Conservation (phyloP, 768 basidiomycete genomes). For the Mycena olivaceomarginata region DNA sequence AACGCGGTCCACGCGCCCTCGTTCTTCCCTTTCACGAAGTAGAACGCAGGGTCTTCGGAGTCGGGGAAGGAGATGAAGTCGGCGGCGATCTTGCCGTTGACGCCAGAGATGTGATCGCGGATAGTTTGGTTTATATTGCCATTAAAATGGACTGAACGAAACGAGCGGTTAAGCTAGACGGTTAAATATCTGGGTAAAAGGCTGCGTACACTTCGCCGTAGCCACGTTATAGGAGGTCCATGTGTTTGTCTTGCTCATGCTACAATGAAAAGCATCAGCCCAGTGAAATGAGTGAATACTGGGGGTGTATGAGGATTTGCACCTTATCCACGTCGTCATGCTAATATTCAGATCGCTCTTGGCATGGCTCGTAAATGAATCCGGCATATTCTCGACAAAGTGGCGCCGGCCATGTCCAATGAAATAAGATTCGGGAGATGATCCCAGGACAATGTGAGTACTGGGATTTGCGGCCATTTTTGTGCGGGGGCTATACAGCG, state of each 20-base stretch:
- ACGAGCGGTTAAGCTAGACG: too few species aligned
- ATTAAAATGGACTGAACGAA: slow-evolving; percentile 33
- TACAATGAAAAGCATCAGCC: not conserved
- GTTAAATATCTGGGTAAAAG: too few species aligned
- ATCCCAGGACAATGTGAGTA: slow-evolving; percentile 25
- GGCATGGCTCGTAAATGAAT: slow-evolving; percentile 28
- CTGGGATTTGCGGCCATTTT: slow-evolving; percentile 18
- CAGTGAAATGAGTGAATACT: not conserved
- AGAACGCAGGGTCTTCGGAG: slow-evolving; percentile 1
- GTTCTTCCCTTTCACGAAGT: slow-evolving; percentile 31
- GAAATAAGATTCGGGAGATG: slow-evolving; percentile 32
- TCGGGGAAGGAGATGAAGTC: slow-evolving; percentile 32
- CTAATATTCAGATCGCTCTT: slow-evolving; percentile 16
- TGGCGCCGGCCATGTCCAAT: slow-evolving; percentile 35
- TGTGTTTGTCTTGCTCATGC: slow-evolving; percentile 6
- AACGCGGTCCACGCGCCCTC: slow-evolving; percentile 18
- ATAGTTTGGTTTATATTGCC: slow-evolving; percentile 12
- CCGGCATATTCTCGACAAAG: slow-evolving; percentile 32
- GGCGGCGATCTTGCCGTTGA: slow-evolving; percentile 33
- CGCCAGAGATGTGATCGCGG: slow-evolving; percentile 21
- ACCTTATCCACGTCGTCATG: slow-evolving; percentile 39
- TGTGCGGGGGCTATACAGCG: too few species aligned
- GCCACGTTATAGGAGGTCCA: slow-evolving; percentile 27
- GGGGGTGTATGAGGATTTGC: not conserved
- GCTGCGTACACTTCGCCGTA: slow-evolving; percentile 19